Conservation (phyloP, 108 stramenopile species). For the Seminavis robusta region DNA sequence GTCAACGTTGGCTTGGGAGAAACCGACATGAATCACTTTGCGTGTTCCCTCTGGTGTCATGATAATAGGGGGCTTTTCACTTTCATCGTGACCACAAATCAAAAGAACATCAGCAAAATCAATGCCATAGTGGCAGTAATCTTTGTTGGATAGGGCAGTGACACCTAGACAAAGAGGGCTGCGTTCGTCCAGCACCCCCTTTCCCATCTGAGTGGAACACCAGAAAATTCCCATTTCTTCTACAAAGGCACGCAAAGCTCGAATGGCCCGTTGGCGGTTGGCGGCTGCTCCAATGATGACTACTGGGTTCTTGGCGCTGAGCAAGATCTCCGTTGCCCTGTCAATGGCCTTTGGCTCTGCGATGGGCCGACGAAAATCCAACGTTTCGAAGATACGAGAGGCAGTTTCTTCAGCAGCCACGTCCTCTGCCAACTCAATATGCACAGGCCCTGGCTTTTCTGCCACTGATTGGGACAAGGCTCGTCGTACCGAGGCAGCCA, state of each 20-base stretch:
- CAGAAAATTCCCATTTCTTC: conserved; percentile 2
- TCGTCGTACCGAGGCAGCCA: conserved; percentile 18
- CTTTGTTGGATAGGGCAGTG: conserved; percentile 13
- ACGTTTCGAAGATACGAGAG: conserved; percentile 3
- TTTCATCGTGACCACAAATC: conserved; percentile 22
- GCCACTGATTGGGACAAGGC: conserved; percentile 17
- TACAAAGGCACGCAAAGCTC: conserved; percentile 19
- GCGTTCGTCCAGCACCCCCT: conserved; percentile 20
- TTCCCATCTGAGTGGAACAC: conserved; percentile 26
- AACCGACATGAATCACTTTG: conserved; percentile 23
- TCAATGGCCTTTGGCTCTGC: conserved; percentile 18
- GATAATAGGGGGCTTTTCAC: conserved; percentile 25
- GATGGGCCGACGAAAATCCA: conserved; percentile 12
- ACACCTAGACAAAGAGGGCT: conserved; percentile 8
- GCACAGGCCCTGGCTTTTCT: conserved; percentile 21
- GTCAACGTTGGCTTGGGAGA: conserved; percentile 12
- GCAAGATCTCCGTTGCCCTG: conserved; percentile 2
- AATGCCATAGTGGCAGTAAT: conserved; percentile 16
- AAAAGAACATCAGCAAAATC: conserved; percentile 17
- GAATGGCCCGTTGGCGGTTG: conserved; percentile 18
- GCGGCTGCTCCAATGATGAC: conserved; percentile 22
- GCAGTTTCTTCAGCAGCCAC: conserved; percentile 6
- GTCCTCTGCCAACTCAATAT: conserved; percentile 19
- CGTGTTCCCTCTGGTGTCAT: conserved; percentile 5
- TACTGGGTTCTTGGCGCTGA: conserved; percentile 12